Evolutionary conservation across 768 basidiomycete genomes (phyloP).

Genomic region (Mycena amicta): DNA sequence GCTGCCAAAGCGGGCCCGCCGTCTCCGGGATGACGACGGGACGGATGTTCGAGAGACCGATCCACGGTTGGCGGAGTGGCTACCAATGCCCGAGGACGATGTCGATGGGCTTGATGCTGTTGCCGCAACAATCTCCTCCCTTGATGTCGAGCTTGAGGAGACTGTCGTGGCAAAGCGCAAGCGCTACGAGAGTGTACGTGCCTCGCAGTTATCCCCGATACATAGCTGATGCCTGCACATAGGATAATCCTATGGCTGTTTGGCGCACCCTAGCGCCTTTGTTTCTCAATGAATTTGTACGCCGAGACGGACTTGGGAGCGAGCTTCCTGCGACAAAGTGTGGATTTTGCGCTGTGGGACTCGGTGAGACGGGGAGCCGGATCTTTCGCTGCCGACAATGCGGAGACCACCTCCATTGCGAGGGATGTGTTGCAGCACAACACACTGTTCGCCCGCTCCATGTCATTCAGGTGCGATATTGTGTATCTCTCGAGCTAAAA

Average conservation of each 20-base stretch:
- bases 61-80: no score
- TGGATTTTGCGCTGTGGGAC: background rate
- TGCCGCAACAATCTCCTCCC: no score
- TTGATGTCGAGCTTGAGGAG: no score
- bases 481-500: background rate
- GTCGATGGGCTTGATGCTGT: no score
- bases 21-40: no score
- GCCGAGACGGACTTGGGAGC: background rate
- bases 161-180: background rate
- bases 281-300: background rate
- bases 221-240: background rate
- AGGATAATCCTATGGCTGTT: background rate
- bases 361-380: background rate
- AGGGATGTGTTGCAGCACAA: background rate
- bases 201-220: background rate
- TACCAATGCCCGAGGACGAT: no score
- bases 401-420: background rate
- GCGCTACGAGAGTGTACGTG: background rate
- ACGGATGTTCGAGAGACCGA: no score
- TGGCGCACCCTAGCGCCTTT: background rate
- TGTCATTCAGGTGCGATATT: background rate
- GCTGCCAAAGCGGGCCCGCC: no score
- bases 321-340: background rate
- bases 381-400: background rate
- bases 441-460: background rate